Evolutionary conservation across 23 red algal genomes (phyloP).

Genomic region (Pyropia haitanensis): DNA sequence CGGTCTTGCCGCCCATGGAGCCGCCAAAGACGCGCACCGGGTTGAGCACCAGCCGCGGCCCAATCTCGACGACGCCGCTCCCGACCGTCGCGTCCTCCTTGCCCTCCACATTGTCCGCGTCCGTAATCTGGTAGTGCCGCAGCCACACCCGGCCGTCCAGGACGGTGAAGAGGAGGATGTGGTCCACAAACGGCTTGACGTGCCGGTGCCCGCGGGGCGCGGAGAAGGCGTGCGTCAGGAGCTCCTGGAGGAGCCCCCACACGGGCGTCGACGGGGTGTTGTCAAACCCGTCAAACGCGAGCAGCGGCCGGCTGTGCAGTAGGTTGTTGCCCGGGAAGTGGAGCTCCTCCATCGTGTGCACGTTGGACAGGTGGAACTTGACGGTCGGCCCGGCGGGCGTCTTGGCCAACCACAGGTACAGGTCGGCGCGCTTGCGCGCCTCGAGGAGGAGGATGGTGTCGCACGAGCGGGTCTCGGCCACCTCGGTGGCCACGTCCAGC

Average conservation of each 20-base stretch:
- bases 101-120: conserved; percentile 45
- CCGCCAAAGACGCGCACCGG: conserved; percentile 83
- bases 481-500: conserved; percentile 78
- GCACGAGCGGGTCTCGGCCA: conserved; percentile 70
- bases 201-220: conserved; percentile 48
- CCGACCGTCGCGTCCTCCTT: conserved; percentile 25
- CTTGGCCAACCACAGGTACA: conserved; percentile 86
- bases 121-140: conserved; percentile 94
- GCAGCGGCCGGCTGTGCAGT: conserved; percentile 64
- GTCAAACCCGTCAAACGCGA: conserved; percentile 81
- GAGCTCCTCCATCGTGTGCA: conserved; percentile 98
- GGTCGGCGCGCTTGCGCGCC: conserved; percentile 73
- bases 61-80: conserved; percentile 77
- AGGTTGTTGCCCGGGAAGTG: conserved; percentile 81
- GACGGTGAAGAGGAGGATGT: conserved; percentile 59
- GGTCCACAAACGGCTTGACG: conserved; percentile 90
- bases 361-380: conserved; percentile 74
- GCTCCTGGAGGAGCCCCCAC: conserved; percentile 53
- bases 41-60: conserved; percentile 82
- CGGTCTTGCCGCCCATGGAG: conserved; percentile 57
- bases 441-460: conserved; percentile 73
- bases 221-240: conserved; percentile 65
- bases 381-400: conserved; percentile 76
- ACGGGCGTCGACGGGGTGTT: conserved; percentile 3
- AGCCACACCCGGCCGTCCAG: conserved; percentile 88